Base-by-base conservation (phyloP, 1,139 yeast genomes). In the Diutina pseudorugosa region DNA sequence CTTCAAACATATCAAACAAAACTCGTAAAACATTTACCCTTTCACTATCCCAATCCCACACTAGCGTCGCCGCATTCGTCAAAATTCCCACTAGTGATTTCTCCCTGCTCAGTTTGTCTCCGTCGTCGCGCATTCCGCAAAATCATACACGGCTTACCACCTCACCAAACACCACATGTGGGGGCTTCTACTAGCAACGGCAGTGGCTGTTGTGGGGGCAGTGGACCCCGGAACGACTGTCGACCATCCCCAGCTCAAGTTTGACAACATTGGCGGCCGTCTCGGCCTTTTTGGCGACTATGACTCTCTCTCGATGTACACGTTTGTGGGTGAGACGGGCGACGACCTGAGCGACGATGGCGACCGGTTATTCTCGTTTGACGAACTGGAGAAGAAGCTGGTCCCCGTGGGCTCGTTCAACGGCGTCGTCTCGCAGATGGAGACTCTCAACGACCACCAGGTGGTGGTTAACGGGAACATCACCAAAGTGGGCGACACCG, bases 271-370 rank as follows among this genome's bases (percentile, higher is more conserved):
- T 43, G 76, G 80, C 40, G 67, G 70, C 19, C 61, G 71, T 54
- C 67, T 88, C 51, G 83, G 85, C 5, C 59, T 87, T 18, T 73
- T 85, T 52, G 96, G 96, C 9, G 68, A 74, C 45, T 85, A 80
- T 59, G 77, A 79, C 55, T 81, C 84, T 16, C 63, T 85, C 30
- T 77, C 93, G 1, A 70, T 73, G 52, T 83, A 83, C 65, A 61
- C 71, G 41, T 81, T 75, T 58, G 61, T 65, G 33, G 87, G 87
- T 12, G n/a, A 45, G 27, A 45, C 49, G 12, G 18, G n/a, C 36
- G 36, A n/a, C 36, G 23, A 45, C n/a, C 23, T 27, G 9, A 12
- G 36, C 36, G 49, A 33, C 3, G 11, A n/a, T 2, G 49, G 49
- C 53, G 83, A 69, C 44, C 65, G 76, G 20, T 55, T 65, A 20